Conservation (phyloP, 1,139 yeast genomes). For the Yamadazyma conglobata region DNA sequence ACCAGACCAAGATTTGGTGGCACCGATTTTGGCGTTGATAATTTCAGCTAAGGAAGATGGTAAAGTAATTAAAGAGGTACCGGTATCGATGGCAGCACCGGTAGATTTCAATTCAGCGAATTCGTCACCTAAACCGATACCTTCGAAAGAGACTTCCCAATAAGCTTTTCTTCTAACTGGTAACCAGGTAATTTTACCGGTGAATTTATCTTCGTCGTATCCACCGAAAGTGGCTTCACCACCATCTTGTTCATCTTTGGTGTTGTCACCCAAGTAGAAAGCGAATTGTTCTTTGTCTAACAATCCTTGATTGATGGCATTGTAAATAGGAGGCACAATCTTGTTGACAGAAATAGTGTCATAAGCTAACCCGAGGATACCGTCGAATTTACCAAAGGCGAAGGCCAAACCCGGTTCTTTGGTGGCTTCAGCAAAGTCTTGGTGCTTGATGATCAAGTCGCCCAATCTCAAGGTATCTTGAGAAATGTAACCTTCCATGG, state of each 20-base stretch:
- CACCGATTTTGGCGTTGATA: conserved; percentile 92
- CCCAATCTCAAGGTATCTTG: conserved; percentile 80
- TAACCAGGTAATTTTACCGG: conserved; percentile 86
- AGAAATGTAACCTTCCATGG: conserved; percentile 87
- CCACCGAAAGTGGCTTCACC: conserved; percentile 97
- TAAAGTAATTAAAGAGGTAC: conserved; percentile 91
- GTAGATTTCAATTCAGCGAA: conserved; percentile 75
- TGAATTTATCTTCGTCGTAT: conserved; percentile 65
- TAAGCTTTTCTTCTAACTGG: conserved; percentile 99
- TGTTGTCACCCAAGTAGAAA: conserved; percentile 80
- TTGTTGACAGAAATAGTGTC: conserved; percentile 84
- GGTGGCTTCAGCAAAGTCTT: conserved; percentile 96
- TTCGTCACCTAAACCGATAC: conserved; percentile 88
- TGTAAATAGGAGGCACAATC: conserved; percentile 90
- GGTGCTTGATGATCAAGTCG: conserved; percentile 77
- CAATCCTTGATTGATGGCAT: conserved; percentile 76
- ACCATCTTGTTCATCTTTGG: conserved; percentile 65
- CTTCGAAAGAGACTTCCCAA: conserved; percentile 96
- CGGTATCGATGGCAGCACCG: conserved; percentile 98
- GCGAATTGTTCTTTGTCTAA: conserved; percentile 84
- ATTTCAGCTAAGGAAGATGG: conserved; percentile 96
- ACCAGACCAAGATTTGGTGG: conserved; percentile 95
- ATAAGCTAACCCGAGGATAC: conserved; percentile 92
- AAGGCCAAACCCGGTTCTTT: conserved; percentile 96
- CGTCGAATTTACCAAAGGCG: conserved; percentile 97